phyloP scores from a whole-genome alignment of 345 rosid genomes.

The Hypericum perforatum region DNA sequence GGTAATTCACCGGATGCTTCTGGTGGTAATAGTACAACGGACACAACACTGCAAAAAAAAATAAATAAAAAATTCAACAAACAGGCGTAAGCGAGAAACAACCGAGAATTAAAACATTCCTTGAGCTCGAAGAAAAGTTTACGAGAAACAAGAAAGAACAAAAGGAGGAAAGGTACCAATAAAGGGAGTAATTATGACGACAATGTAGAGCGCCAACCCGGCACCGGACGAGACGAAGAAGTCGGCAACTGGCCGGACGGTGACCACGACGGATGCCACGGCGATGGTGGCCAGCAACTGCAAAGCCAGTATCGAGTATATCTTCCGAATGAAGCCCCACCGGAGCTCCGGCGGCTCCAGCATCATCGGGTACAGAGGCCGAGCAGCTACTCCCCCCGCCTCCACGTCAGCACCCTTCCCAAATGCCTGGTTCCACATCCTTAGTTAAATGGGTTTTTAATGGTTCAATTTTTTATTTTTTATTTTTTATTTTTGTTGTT shows the following conservation, averaged over 20 bases:
- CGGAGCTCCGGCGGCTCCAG: slow-evolving; percentile 50
- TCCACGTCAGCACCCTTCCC: slow-evolving; percentile 49
- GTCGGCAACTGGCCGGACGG: neutral
- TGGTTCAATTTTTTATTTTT: no score
- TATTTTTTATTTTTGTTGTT: no score
- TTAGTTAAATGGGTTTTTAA: no score
- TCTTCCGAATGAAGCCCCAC: neutral
- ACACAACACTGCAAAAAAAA: neutral
- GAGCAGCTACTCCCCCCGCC: slow-evolving; percentile 32
- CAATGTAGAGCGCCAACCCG: neutral
- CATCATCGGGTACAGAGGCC: slow-evolving; percentile 83
- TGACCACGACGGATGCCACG: neutral
- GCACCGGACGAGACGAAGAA: slow-evolving; percentile 11
- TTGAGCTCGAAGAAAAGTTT: neutral
- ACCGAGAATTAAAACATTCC: neutral
- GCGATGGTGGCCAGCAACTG: neutral
- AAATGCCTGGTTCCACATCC: slow-evolving; percentile 50
- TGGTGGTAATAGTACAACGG: slow-evolving; percentile 1
- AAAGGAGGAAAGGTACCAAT: neutral
- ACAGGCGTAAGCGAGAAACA: neutral
- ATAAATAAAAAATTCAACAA: slow-evolving; percentile 1
- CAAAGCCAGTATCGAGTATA: neutral
- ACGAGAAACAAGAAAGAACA: neutral
- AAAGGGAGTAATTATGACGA: neutral
- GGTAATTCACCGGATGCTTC: neutral